Conservation (phyloP, 768 basidiomycete genomes). For the Amanita exitialis region DNA sequence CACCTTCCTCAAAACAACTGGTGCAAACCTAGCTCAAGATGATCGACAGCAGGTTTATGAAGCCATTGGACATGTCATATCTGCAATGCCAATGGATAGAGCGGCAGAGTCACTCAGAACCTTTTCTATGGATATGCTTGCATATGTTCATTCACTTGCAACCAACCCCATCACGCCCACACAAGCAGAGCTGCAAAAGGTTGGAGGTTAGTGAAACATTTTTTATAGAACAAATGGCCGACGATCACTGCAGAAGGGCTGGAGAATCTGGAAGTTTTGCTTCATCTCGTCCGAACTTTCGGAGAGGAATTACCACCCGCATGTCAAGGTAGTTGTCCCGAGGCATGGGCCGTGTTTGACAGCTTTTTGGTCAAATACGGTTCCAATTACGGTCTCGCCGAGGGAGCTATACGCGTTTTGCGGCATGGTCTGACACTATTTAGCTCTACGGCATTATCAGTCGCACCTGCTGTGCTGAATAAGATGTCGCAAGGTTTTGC, state of each 20-base stretch:
- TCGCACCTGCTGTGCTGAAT: constrained; percentile 61
- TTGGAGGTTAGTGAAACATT: constrained; percentile 47
- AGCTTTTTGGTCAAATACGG: constrained; percentile 72
- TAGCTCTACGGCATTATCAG: constrained; percentile 47
- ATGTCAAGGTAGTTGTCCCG: constrained; percentile 69
- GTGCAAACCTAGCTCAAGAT: constrained; percentile 71
- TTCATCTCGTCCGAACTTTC: constrained; percentile 72
- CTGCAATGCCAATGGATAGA: constrained; percentile 83
- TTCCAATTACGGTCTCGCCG: constrained; percentile 63
- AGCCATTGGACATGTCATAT: constrained; percentile 92
- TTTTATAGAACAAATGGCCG: background rate
- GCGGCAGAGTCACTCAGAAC: constrained; percentile 80
- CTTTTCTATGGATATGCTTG: constrained; percentile 80
- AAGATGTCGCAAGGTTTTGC: constrained; percentile 78
- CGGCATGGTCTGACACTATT: constrained; percentile 82
- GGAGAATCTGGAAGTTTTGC: constrained; percentile 90
- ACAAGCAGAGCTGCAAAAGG: constrained; percentile 60
- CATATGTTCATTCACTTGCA: constrained; percentile 59
- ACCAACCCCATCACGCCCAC: constrained; percentile 43
- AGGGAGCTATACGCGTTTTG: constrained; percentile 76
- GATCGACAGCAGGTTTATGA: constrained; percentile 91
- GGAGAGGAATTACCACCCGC: constrained; percentile 73
- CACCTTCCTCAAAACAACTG: constrained; percentile 74
- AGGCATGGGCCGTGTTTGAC: constrained; percentile 82
- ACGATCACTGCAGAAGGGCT: constrained; percentile 50